These are phyloP conservation scores for Dioszegia aurantiaca DNA, from an alignment of 768 basidiomycete species.

Conservation along the genomic window DNA sequence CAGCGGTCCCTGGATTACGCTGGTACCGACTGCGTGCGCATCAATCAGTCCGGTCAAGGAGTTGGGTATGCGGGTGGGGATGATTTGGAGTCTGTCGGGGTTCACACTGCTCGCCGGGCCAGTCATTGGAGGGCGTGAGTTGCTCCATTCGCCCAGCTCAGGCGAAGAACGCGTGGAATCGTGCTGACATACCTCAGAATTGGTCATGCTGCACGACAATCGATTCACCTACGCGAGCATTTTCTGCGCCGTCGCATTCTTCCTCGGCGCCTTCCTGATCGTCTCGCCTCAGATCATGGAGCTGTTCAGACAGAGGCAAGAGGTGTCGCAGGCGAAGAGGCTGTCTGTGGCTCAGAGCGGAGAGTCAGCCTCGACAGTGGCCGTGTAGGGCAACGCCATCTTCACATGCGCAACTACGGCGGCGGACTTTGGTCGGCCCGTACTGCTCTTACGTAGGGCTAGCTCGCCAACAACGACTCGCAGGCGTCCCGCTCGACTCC, in stretches of 20 bases:
- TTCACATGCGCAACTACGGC: too few relatives aligned
- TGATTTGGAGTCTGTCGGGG: slow-evolving; percentile 41
- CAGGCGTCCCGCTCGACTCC: too few relatives aligned
- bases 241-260: slow-evolving; percentile 33
- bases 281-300: slow-evolving; percentile 23
- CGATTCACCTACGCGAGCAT: slow-evolving; percentile 34
- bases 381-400: slow-evolving; percentile 1
- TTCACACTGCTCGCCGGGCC: slow-evolving; percentile 41
- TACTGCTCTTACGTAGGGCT: too few relatives aligned
- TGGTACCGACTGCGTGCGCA: slow-evolving; percentile 41
- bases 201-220: slow-evolving; percentile 15
- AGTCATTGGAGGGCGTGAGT: slow-evolving; percentile 41
- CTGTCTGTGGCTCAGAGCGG: slow-evolving; percentile 1
- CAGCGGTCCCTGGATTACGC: slow-evolving; percentile 43
- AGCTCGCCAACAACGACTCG: too few relatives aligned
- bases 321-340: not conserved
- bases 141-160: not conserved
- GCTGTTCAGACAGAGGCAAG: not conserved
- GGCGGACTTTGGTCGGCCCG: too few relatives aligned
- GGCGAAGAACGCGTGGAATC: not conserved
- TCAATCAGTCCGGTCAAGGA: slow-evolving; percentile 43
- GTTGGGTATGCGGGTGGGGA: slow-evolving; percentile 47
- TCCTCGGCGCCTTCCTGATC: slow-evolving; percentile 29
- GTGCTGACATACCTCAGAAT: slow-evolving; percentile 9
- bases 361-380: not conserved